Percentiles rank a stretch among this genome's conserved stretches.
These are phyloP conservation scores for Hippophae rhamnoides DNA, from an alignment of 306 rosid species.

Conservation along the genomic window DNA sequence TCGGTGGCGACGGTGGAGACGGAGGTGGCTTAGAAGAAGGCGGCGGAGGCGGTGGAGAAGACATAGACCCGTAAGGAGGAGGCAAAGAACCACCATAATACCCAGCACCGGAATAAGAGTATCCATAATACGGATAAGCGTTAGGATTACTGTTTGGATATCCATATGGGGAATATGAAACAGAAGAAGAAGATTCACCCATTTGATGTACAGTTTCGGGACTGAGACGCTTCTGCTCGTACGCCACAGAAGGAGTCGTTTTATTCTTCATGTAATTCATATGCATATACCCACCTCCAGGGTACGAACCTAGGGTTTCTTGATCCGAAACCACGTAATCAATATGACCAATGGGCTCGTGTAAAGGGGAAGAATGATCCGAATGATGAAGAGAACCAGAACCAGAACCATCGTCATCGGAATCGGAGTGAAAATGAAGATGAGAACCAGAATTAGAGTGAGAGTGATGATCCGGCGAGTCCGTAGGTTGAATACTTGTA, in stretches of 20 bases:
- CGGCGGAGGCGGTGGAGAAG: slow-evolving; percentile 18
- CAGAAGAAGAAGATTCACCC: slow-evolving; percentile 66
- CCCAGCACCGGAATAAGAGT: slow-evolving; percentile 38
- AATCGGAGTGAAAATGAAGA: slow-evolving; percentile 48
- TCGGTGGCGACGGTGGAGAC: slow-evolving; percentile 83
- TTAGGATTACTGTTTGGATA: slow-evolving; percentile 13
- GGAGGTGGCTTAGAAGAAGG: slow-evolving; percentile 53
- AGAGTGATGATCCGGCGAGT: slow-evolving; percentile 24
- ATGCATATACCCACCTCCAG: slow-evolving; percentile 31
- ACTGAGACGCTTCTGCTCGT: slow-evolving; percentile 43
- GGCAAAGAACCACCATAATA: slow-evolving; percentile 27
- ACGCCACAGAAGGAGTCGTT: slow-evolving; percentile 53
- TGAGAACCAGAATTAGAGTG: slow-evolving; percentile 63
- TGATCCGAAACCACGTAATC: slow-evolving; percentile 22
- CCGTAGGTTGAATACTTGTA: slow-evolving; percentile 12
- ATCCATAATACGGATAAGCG: slow-evolving; percentile 23
- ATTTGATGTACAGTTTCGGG: slow-evolving; percentile 35
- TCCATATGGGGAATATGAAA: slow-evolving; percentile 16
- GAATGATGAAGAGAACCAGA: slow-evolving; percentile 44
- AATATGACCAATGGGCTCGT: slow-evolving; percentile 15
- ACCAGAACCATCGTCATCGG: slow-evolving; percentile 35
- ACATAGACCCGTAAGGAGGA: slow-evolving; percentile 22
- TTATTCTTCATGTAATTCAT: slow-evolving; percentile 65
- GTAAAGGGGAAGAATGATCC: slow-evolving; percentile 54
- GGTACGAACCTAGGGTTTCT: slow-evolving; percentile 21